These are phyloP conservation scores for Alternaria ventricosa DNA, from an alignment of 2,329 filamentous ascomycete species.

Conservation along the genomic window DNA sequence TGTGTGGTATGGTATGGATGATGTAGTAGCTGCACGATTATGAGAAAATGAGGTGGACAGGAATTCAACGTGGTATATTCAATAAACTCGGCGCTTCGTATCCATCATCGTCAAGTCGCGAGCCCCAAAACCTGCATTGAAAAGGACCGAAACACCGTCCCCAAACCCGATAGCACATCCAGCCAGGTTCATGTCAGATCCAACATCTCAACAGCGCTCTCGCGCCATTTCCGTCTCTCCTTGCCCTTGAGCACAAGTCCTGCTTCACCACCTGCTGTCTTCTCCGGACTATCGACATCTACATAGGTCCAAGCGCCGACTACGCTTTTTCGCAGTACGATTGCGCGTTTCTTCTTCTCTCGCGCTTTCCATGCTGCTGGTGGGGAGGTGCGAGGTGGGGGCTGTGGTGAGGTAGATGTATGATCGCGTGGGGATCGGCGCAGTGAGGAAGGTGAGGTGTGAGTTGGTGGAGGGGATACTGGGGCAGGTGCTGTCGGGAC, in stretches of 20 bases:
- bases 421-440: constrained; percentile 33
- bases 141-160: neutral
- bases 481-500: neutral
- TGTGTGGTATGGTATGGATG: neutral
- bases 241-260: constrained; percentile 25
- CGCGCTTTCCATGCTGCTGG: constrained; percentile 41
- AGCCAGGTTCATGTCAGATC: constrained; percentile 34
- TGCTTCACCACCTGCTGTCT: neutral
- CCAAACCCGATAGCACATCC: no score
- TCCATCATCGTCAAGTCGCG: neutral
- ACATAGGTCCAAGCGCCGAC: constrained; percentile 42
- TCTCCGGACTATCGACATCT: constrained; percentile 30
- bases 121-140: neutral
- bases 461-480: constrained; percentile 11
- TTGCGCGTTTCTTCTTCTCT: constrained; percentile 39
- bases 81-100: neutral
- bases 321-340: constrained; percentile 41
- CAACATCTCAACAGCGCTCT: constrained; percentile 46
- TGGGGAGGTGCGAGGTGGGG: constrained; percentile 7
- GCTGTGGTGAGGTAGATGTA: constrained; percentile 10
- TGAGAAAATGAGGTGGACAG: neutral
- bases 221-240: constrained; percentile 41
- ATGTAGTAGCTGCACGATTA: neutral
- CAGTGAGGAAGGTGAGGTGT: constrained; percentile 1
- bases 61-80: neutral